Conservation (phyloP, 2,329 filamentous ascomycete species). For the Paraphoma sp. region DNA sequence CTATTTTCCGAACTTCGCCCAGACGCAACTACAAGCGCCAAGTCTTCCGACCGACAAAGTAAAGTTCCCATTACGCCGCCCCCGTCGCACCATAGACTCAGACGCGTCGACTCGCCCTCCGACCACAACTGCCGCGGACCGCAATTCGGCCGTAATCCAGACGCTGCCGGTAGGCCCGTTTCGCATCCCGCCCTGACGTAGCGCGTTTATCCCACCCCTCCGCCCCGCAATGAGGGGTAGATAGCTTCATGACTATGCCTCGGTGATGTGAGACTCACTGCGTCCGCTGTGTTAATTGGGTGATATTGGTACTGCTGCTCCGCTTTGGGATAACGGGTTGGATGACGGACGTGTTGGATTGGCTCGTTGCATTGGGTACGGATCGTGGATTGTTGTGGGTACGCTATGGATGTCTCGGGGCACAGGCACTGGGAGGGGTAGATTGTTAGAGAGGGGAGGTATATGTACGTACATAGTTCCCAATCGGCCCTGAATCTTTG, state of each 20-base stretch:
- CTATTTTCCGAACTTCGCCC: no score
- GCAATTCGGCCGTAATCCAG: not conserved
- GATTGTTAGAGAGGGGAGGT: not conserved
- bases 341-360: no score
- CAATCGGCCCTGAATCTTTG: not conserved
- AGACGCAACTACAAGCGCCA: no score
- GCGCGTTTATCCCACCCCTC: not conserved
- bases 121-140: conserved; percentile 1
- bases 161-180: not conserved
- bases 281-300: no score
- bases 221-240: conserved; percentile 13
- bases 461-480: not conserved
- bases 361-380: not conserved
- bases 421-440: not conserved
- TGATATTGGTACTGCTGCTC: not conserved
- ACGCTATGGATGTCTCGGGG: not conserved
- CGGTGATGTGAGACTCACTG: not conserved
- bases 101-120: not conserved
- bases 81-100: not conserved
- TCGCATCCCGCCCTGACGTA: not conserved
- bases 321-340: not conserved
- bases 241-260: conserved; percentile 1
- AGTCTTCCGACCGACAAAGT: no score
- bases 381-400: not conserved
- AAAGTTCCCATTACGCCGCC: not conserved